Base-by-base conservation (phyloP, 148 eudicot species). In the Rheum nobile region DNA sequence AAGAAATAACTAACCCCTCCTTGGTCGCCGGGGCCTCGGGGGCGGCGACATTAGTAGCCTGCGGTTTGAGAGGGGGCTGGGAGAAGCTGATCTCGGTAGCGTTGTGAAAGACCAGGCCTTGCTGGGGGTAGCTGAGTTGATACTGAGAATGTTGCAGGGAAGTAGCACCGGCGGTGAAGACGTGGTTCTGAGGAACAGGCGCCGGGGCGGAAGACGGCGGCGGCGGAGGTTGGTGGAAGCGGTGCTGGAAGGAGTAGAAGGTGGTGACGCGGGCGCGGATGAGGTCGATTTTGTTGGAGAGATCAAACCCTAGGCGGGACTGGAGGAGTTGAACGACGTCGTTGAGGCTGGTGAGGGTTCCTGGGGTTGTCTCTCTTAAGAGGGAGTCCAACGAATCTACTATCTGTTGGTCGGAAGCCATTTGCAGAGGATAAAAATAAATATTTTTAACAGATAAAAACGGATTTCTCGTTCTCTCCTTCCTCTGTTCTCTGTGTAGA, bases 251-350 rank as follows among this genome's bases (percentile, higher is more conserved):
- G n/a, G n/a, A n/a, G 76, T 84, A 79, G 39, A 84, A 34, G 37
- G 72, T 77, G 35, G 54, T 80, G 78, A 92, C 85, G 24, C 86
- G 95, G 22, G 71, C 73, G 10, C 88, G 91, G 42, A 92, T 90
- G 81, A 92, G 88, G 74, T 90, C 95, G 79, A 84, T 59, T 76
- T 86, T 89, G 84, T 82, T 59, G 24, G 87, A 68, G 10, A 92
- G 84, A 75, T 83, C 84, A n/a, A 84, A 71, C 63, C 97, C 95
- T 74, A 92, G 79, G 28, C 82, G 83, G 6, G 95, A 85, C 63
- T 90, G 87, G 67, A 92, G 80, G 57, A 77, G 91, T 42, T 79
- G 81, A 28, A 92, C 84, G 37, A 92, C 83, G 52, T 76, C 88
- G 80, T 81, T 83, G 8, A 91, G 55, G 37, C 88, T 78, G 31